phyloP scores from a whole-genome alignment of 805 yeast species.

The Alloascoidea hylecoeti region DNA sequence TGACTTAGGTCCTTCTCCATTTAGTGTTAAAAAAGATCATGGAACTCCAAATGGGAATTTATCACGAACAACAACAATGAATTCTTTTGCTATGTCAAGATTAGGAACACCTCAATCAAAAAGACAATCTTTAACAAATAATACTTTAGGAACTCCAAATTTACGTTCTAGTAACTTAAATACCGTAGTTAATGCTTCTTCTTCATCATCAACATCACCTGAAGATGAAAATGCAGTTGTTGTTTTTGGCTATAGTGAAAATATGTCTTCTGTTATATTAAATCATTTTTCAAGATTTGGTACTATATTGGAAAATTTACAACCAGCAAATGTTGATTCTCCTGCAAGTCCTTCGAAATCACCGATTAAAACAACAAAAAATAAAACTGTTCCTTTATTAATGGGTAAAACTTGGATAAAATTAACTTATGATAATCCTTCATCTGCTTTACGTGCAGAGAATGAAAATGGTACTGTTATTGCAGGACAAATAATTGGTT shows the following conservation, averaged over 20 bases:
- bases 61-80: background rate
- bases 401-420: slow-evolving; percentile 90
- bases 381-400: slow-evolving; percentile 46
- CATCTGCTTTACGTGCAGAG: slow-evolving; percentile 71
- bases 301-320: slow-evolving; percentile 60
- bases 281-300: slow-evolving; percentile 74
- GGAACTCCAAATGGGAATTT: background rate
- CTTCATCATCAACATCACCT: slow-evolving; percentile 3
- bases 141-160: background rate
- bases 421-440: slow-evolving; percentile 62
- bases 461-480: slow-evolving; percentile 68
- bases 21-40: slow-evolving; percentile 1
- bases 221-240: slow-evolving; percentile 49
- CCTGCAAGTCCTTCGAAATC: slow-evolving; percentile 5
- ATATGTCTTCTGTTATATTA: slow-evolving; percentile 49
- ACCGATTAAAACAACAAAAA: slow-evolving; percentile 8
- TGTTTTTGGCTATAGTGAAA: slow-evolving; percentile 83
- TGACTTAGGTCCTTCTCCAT: slow-evolving; percentile 9
- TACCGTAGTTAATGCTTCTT: background rate
- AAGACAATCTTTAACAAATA: background rate
- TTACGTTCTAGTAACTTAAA: slow-evolving; percentile 1
- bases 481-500: slow-evolving; percentile 48
- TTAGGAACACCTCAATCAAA: background rate
- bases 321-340: slow-evolving; percentile 19
- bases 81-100: background rate